These are phyloP conservation scores for Lentinula detonsa DNA, from an alignment of 768 basidiomycete species.

Conservation along the genomic window DNA sequence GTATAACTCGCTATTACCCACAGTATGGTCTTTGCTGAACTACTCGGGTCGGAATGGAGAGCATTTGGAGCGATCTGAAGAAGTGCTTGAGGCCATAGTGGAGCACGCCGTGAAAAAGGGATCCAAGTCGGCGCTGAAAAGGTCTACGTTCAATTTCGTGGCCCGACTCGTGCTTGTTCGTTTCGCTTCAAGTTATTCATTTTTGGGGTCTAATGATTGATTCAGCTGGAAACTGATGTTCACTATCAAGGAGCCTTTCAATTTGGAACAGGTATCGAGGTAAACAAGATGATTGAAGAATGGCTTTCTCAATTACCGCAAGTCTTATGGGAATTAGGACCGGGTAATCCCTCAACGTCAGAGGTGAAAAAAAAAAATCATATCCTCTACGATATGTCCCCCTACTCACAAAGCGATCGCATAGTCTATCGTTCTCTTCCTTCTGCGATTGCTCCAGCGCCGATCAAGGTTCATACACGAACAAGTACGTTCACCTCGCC, in stretches of 20 bases:
- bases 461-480: conserved; percentile 32
- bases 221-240: conserved; percentile 54
- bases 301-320: conserved; percentile 80
- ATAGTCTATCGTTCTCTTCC: conserved; percentile 52
- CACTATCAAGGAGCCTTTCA: conserved; percentile 47
- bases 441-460: conserved; percentile 59
- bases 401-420: neutral
- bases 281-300: conserved; percentile 34
- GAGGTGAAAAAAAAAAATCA: conserved; percentile 44
- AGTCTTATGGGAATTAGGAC: conserved; percentile 79
- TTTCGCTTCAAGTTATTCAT: conserved; percentile 4
- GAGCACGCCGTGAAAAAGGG: conserved; percentile 58
- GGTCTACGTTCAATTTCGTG: conserved; percentile 69
- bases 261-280: conserved; percentile 18
- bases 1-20: conserved; percentile 69
- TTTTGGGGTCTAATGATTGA: neutral
- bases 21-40: conserved; percentile 71
- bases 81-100: conserved; percentile 50
- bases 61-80: conserved; percentile 15
- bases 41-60: conserved; percentile 22
- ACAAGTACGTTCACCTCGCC: neutral
- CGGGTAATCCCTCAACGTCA: conserved; percentile 44
- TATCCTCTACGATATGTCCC: neutral
- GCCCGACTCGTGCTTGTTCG: conserved; percentile 64
- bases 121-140: conserved; percentile 60